Percentiles rank a stretch among this genome's conserved stretches.
Conservation (phyloP, 495 filamentous ascomycete genomes). For the Tuber calosporum region DNA sequence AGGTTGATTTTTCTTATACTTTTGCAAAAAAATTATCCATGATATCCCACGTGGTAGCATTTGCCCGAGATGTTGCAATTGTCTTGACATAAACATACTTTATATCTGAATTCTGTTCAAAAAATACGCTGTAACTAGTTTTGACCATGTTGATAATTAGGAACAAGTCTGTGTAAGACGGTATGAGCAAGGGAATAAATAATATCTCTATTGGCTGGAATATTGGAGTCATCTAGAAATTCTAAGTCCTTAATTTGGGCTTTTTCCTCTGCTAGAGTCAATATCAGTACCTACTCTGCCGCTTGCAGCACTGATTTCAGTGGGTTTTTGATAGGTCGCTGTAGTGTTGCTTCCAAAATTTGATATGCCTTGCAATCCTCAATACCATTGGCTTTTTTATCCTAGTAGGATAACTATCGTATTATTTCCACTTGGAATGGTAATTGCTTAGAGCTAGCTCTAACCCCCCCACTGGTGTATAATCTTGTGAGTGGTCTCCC, state of each 20-base stretch:
- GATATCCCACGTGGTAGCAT: conserved; percentile 14
- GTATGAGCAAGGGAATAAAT: conserved; percentile 4
- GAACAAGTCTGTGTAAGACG: neutral
- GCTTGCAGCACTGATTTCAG: too few species aligned
- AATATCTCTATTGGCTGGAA: neutral
- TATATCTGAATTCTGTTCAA: neutral
- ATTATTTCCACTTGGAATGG: too few species aligned
- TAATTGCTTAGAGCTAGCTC: too few species aligned
- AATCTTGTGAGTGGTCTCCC: too few species aligned
- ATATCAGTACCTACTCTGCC: neutral
- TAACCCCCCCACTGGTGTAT: too few species aligned
- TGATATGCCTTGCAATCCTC: too few species aligned
- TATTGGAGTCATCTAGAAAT: conserved; percentile 15
- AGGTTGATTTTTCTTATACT: neutral
- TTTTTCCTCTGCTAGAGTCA: conserved; percentile 1
- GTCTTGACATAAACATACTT: neutral
- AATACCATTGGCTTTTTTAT: too few species aligned
- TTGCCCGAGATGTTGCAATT: conserved; percentile 1
- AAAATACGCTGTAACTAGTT: conserved; percentile 5
- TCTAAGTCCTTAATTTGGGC: neutral
- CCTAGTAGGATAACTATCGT: too few species aligned
- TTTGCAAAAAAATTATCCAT: conserved; percentile 14
- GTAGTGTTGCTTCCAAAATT: too few species aligned
- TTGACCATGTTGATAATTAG: neutral
- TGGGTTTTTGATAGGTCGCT: too few species aligned